Evolutionary conservation across 768 basidiomycete genomes (phyloP).

Genomic region (Candolleomyces aberdarensis): DNA sequence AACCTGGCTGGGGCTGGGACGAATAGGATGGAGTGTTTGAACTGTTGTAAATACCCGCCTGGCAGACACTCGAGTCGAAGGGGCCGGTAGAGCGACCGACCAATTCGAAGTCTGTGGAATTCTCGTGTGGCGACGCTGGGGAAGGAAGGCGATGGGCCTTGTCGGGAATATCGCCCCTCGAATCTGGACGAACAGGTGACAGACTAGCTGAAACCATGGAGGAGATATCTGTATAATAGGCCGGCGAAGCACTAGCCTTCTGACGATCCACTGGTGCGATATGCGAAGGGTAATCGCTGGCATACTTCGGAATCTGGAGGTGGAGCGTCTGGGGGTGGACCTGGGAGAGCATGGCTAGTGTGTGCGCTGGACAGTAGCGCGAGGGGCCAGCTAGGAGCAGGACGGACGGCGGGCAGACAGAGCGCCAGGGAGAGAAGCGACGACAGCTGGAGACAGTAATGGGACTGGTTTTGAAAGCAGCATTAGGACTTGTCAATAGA

Average conservation of each 20-base stretch:
- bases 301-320: conserved; percentile 18
- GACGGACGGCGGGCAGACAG: conserved; percentile 1
- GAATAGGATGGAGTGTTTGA: conserved; percentile 4
- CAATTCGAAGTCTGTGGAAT: background rate
- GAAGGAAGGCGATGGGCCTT: conserved; percentile 4
- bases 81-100: conserved; percentile 1
- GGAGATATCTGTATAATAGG: conserved; percentile 6
- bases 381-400: background rate
- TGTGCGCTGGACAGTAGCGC: background rate
- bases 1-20: conserved; percentile 1
- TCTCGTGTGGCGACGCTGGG: conserved; percentile 11
- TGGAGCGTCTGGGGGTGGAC: conserved; percentile 16
- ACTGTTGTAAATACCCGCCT: background rate
- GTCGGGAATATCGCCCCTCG: conserved; percentile 4
- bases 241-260: conserved; percentile 19
- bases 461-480: conserved; percentile 20
- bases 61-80: conserved; percentile 1
- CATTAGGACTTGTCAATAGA: conserved; percentile 18
- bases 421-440: conserved; percentile 8
- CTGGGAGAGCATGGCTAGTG: conserved; percentile 24
- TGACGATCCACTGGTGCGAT: conserved; percentile 11
- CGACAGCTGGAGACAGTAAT: conserved; percentile 10
- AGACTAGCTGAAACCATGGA: conserved; percentile 6
- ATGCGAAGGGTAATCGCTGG: conserved; percentile 11
- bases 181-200: conserved; percentile 9